phyloP scores from a whole-genome alignment of 148 eudicot species.

The Suaeda aralocaspica region DNA sequence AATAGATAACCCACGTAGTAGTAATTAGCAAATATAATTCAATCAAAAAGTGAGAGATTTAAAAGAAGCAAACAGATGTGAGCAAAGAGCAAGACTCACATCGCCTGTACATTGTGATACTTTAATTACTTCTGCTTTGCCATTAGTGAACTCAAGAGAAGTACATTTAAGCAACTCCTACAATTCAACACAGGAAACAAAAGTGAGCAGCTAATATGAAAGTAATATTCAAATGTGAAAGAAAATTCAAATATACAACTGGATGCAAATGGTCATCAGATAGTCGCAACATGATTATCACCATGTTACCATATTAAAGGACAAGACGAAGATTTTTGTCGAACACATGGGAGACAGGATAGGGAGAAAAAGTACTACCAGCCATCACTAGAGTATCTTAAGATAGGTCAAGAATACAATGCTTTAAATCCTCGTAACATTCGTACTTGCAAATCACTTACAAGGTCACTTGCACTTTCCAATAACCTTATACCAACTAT shows the following conservation, averaged over 20 bases:
- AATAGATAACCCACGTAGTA: too few species aligned
- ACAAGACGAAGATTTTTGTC: background rate
- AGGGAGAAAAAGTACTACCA: background rate
- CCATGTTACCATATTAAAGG: background rate
- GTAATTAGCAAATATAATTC: background rate
- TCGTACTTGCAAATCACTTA: background rate
- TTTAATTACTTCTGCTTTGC: constrained; percentile 76
- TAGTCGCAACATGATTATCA: background rate
- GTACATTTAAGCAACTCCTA: constrained; percentile 79
- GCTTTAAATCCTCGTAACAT: background rate
- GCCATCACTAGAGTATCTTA: background rate
- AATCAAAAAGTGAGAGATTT: background rate
- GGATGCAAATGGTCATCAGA: background rate
- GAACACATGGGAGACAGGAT: background rate
- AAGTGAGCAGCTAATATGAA: background rate
- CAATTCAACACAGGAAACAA: constrained; percentile 20
- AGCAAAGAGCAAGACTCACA: constrained; percentile 51
- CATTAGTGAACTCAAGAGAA: constrained; percentile 70
- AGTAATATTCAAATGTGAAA: background rate
- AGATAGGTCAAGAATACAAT: background rate
- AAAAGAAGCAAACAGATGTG: background rate
- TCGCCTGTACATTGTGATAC: constrained; percentile 88
- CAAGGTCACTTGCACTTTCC: background rate
- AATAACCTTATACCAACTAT: background rate
- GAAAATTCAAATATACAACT: background rate